Percentiles rank a stretch among this genome's conserved stretches.
Conservation (phyloP, 1,284 basidiomycete species). For the Moesziomyces antarcticus region DNA sequence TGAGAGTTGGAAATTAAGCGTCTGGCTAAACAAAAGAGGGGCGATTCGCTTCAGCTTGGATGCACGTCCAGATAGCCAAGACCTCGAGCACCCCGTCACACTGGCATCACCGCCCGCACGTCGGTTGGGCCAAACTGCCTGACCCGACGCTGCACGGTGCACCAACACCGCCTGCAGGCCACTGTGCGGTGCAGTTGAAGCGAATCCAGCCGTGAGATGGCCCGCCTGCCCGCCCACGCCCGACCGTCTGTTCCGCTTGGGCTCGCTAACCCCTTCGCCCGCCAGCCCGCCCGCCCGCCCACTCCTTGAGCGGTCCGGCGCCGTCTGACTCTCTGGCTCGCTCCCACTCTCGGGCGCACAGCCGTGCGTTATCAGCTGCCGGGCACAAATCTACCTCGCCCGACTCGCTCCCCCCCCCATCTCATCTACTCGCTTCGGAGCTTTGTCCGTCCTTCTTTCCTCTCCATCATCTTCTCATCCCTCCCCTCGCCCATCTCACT, state of each 20-base stretch:
- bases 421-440: not conserved
- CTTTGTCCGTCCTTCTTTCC: not conserved
- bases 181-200: not conserved
- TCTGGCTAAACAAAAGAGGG: not conserved
- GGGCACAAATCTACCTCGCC: no score
- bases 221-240: conserved; percentile 12
- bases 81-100: not conserved
- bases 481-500: not conserved
- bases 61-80: not conserved
- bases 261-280: not conserved
- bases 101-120: no score
- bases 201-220: conserved; percentile 4
- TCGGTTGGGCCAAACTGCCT: not conserved
- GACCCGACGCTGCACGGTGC: not conserved
- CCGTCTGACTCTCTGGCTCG: no score
- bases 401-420: no score
- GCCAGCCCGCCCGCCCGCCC: no score
- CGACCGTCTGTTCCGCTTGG: not conserved
- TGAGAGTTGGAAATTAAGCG: not conserved
- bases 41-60: not conserved
- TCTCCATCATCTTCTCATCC: conserved; percentile 16
- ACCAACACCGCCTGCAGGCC: not conserved
- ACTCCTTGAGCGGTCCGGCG: not conserved
- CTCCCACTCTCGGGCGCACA: no score
- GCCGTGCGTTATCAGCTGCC: no score